These are phyloP conservation scores for Barnettozyma populi DNA, from an alignment of 805 yeast species.

Conservation along the genomic window DNA sequence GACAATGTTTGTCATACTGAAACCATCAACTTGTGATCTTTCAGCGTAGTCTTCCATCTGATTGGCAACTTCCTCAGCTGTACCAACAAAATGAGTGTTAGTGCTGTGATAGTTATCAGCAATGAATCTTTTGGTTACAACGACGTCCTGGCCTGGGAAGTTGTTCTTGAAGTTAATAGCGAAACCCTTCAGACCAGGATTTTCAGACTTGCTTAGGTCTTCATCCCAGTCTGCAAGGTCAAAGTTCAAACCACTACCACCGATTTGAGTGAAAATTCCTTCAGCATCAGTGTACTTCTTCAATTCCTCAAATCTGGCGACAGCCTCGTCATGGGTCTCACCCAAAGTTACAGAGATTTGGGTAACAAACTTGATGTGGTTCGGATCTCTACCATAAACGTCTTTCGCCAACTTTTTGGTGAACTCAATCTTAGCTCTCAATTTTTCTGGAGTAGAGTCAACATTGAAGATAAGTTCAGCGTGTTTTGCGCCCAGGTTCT, in stretches of 20 bases:
- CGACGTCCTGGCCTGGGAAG: constrained; percentile 11
- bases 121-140: constrained; percentile 12
- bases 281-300: constrained; percentile 29
- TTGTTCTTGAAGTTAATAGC: constrained; percentile 24
- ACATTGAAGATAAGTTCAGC: constrained; percentile 39
- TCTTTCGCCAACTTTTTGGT: constrained; percentile 30
- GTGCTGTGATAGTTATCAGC: constrained; percentile 26
- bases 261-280: constrained; percentile 35
- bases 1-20: constrained; percentile 35
- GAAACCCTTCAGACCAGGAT: constrained; percentile 23
- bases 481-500: constrained; percentile 39
- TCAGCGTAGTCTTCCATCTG: constrained; percentile 37
- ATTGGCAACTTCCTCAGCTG: constrained; percentile 35
- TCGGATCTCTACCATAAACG: constrained; percentile 33
- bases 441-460: constrained; percentile 30
- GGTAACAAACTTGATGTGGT: constrained; percentile 35
- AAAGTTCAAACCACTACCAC: constrained; percentile 38
- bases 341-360: constrained; percentile 32
- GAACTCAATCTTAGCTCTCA: constrained; percentile 26
- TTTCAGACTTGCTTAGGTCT: constrained; percentile 26
- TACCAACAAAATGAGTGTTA: constrained; percentile 25
- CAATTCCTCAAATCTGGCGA: constrained; percentile 25
- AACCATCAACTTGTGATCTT: constrained; percentile 36
- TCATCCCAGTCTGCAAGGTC: constrained; percentile 32
- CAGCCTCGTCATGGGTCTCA: constrained; percentile 37